Percentiles rank a stretch among this genome's conserved stretches.
Evolutionary conservation across 495 filamentous ascomycete species (phyloP).

Genomic region (Annulohypoxylon nitens): DNA sequence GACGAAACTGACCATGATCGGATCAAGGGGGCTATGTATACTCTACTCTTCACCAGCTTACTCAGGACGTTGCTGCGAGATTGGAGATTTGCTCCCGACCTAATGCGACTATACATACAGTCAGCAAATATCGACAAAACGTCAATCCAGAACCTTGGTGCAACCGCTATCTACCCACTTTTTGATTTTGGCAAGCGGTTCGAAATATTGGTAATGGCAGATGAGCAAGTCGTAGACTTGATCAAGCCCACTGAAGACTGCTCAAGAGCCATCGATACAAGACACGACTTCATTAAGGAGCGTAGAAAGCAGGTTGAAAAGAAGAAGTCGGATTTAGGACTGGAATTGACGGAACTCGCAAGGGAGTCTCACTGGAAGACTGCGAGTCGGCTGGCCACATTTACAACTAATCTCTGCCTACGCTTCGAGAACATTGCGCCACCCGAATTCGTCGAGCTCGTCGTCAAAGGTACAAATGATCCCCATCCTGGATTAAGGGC

Average conservation of each 20-base stretch:
- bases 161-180: slow-evolving; percentile 82
- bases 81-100: slow-evolving; percentile 89
- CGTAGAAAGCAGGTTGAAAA: slow-evolving; percentile 81
- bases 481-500: slow-evolving; percentile 86
- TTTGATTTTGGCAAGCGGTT: slow-evolving; percentile 90
- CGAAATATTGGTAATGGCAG: slow-evolving; percentile 88
- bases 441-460: slow-evolving; percentile 83
- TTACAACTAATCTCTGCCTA: slow-evolving; percentile 87
- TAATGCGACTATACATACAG: slow-evolving; percentile 90
- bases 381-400: slow-evolving; percentile 85
- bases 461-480: slow-evolving; percentile 86
- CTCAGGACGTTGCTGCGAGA: slow-evolving; percentile 88
- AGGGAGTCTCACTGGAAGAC: slow-evolving; percentile 94
- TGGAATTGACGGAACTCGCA: slow-evolving; percentile 83
- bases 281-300: slow-evolving; percentile 75
- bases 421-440: slow-evolving; percentile 90
- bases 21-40: slow-evolving; percentile 95
- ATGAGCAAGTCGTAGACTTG: slow-evolving; percentile 75
- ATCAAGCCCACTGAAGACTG: slow-evolving; percentile 82
- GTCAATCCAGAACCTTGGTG: slow-evolving; percentile 91
- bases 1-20: slow-evolving; percentile 84
- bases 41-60: slow-evolving; percentile 87
- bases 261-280: slow-evolving; percentile 70
- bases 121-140: slow-evolving; percentile 91
- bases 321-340: slow-evolving; percentile 83